phyloP scores from a whole-genome alignment of 345 rosid species.

The Lepidium africanum region DNA sequence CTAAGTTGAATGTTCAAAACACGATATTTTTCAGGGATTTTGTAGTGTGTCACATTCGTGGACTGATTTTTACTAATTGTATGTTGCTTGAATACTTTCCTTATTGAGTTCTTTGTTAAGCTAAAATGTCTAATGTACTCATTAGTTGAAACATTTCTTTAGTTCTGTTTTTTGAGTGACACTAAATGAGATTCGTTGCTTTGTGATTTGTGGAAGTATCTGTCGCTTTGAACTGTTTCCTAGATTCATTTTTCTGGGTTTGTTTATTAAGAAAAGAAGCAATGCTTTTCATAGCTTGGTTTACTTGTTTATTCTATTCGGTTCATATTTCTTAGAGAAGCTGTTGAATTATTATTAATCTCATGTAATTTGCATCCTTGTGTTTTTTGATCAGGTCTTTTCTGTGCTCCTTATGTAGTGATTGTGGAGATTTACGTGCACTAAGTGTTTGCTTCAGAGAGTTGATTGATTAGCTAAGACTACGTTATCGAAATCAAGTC shows the following conservation, averaged over 20 bases:
- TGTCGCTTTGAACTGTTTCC: neutral
- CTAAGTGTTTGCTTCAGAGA: neutral
- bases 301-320: slow-evolving; percentile 4
- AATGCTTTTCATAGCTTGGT: slow-evolving; percentile 13
- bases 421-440: neutral
- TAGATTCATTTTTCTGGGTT: neutral
- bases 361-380: neutral
- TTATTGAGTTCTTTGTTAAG: neutral
- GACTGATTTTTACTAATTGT: slow-evolving; percentile 4
- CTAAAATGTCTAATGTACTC: neutral
- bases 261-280: neutral
- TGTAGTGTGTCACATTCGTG: neutral
- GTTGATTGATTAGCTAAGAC: neutral
- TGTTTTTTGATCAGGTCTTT: slow-evolving; percentile 2
- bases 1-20: neutral
- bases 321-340: neutral
- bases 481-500: neutral
- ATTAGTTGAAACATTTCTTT: neutral
- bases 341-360: neutral
- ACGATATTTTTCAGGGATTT: neutral
- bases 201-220: slow-evolving; percentile 12
- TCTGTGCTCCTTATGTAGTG: neutral
- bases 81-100: neutral
- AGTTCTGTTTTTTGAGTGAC: slow-evolving; percentile 10
- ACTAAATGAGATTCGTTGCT: slow-evolving; percentile 24